Evolutionary conservation across 495 filamentous ascomycete genomes (phyloP), one percentile per base, ranked within the genome.

Genomic region (Trichoderma virens): DNA sequence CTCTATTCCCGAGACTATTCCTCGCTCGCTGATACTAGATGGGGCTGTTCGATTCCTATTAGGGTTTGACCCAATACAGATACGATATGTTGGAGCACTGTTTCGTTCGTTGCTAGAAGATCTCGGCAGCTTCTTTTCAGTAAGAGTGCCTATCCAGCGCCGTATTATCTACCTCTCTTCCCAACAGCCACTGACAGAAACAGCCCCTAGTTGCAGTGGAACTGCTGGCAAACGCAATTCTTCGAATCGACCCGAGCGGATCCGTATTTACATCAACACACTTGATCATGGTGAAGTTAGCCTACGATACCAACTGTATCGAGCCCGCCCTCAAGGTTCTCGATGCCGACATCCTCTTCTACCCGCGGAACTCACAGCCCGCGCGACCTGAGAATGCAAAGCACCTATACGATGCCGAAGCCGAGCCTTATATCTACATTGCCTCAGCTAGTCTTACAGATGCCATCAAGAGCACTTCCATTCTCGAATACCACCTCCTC

Each of bases 401-500:
- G n/a, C n/a, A 7, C 39, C 71, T 70, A 35, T 74, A 74, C 69
- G 76, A 76, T 59, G 25, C 65, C 69, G 67, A 68, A 34, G 73
- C 68, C 64, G 72, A 74, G 0, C 72, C 76, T 23, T 63, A 71
- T 0, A 64, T 66, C 13, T 90, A 85, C 68, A 82, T 92, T 18
- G 66, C 75, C 25, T 70, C 78, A 1, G 82, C 83, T 1, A 86
- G 84, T 3, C 76, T 93, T 59, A 85, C 86, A 11, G 68, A 73
- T 0, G 79, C 79, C 34, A 61, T 96, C 23, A 82, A 76, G 20
- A 74, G 82, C 64, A 74, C 78, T 59, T 79, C 86, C 47, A 79
- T 93, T 54, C 73, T 95, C 27, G 84, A 88, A 67, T 97, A 96
- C 74, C 92, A 92, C 67, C 73, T 94, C 4, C 80, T 89, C 60